Conservation (phyloP, 2,329 filamentous ascomycete species). For the Diplodia sapinea region DNA sequence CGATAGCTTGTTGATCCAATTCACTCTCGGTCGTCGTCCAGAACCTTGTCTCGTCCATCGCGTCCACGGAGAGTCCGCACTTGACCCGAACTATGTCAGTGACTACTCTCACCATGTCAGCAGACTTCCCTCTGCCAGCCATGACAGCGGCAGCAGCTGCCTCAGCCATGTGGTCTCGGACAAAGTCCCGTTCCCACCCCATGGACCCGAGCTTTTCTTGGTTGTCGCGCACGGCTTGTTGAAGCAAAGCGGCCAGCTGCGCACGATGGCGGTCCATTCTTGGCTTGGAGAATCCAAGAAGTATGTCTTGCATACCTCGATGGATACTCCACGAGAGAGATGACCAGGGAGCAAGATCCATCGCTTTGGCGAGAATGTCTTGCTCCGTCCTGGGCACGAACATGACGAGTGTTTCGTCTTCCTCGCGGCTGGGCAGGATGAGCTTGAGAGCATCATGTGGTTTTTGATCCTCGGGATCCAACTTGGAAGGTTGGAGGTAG, state of each 20-base stretch:
- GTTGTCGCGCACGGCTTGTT: not conserved
- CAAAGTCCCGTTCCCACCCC: not conserved
- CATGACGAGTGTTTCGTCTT: not conserved
- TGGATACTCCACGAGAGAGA: constrained; percentile 7
- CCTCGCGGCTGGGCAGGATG: not conserved
- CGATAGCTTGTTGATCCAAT: not conserved
- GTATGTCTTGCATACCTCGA: not conserved
- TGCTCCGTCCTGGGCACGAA: not conserved
- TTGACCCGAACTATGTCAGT: not conserved
- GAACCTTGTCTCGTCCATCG: not conserved
- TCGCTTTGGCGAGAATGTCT: not conserved
- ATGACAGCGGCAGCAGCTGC: not conserved
- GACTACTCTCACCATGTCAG: not conserved
- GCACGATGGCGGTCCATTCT: not conserved
- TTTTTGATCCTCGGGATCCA: not conserved
- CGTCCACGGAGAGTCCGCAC: too few relatives aligned
- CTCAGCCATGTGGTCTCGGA: not conserved
- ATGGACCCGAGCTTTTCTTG: not conserved
- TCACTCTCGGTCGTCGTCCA: not conserved
- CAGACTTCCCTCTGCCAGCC: not conserved
- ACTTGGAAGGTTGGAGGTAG: too few relatives aligned
- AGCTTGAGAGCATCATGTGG: not conserved
- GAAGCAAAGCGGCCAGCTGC: not conserved
- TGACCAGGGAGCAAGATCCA: not conserved
- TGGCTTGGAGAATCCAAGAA: not conserved